A percentile compares a stretch with the other conserved stretches of the same genome.
Conservation (phyloP, 2,329 filamentous ascomycete genomes). For the Talaromyces piceae region DNA sequence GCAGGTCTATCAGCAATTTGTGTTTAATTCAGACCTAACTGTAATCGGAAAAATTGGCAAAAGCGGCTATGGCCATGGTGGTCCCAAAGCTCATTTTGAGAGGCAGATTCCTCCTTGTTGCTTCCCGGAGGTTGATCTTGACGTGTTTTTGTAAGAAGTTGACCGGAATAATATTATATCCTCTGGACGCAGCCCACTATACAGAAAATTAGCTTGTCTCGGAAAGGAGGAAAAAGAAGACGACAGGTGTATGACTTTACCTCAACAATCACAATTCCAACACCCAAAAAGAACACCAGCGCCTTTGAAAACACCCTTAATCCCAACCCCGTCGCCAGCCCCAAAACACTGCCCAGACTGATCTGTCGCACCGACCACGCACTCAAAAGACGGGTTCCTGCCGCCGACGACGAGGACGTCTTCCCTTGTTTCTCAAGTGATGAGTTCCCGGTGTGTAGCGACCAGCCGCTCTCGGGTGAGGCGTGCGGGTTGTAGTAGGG, state of each 20-base stretch:
- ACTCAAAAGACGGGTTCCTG: slow-evolving; percentile 20
- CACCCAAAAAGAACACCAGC: slow-evolving; percentile 36
- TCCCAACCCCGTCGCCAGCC: slow-evolving; percentile 36
- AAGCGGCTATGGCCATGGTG: slow-evolving; percentile 39
- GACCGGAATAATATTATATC: slow-evolving; percentile 39
- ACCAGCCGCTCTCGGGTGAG: slow-evolving; percentile 20
- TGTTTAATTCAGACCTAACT: no score
- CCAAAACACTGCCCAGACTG: slow-evolving; percentile 39
- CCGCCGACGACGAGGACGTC: slow-evolving; percentile 10
- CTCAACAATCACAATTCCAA: slow-evolving; percentile 39
- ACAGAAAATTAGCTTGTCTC: neutral
- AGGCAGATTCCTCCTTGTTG: slow-evolving; percentile 32
- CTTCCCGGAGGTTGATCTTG: slow-evolving; percentile 32
- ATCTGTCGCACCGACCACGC: slow-evolving; percentile 36
- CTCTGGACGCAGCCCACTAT: slow-evolving; percentile 40
- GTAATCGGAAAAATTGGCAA: slow-evolving; percentile 32
- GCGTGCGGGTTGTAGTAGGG: slow-evolving; percentile 17
- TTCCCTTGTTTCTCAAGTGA: slow-evolving; percentile 20
- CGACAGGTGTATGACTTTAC: slow-evolving; percentile 19
- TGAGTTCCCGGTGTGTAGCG: slow-evolving; percentile 16
- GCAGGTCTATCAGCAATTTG: no score
- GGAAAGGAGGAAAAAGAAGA: neutral
- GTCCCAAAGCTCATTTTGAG: slow-evolving; percentile 42
- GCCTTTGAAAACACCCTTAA: slow-evolving; percentile 39
- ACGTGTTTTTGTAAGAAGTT: slow-evolving; percentile 35